Evolutionary conservation across 345 rosid genomes (phyloP).

Genomic region (Punica granatum): DNA sequence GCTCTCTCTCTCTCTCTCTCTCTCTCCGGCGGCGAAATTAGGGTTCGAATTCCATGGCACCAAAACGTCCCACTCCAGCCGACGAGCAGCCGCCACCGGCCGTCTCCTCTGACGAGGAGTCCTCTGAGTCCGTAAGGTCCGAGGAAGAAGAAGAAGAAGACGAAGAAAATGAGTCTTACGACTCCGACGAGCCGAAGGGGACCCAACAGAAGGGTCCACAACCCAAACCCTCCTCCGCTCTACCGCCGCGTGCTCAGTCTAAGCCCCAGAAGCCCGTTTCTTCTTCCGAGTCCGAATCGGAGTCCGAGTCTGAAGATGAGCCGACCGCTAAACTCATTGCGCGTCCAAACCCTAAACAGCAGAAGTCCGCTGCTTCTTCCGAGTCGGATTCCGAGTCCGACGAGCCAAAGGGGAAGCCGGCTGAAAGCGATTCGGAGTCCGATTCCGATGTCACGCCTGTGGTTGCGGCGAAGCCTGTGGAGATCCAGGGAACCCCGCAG

Average conservation of each 20-base stretch:
- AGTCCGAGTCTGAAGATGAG: neutral
- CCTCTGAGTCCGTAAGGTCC: neutral
- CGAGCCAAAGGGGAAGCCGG: neutral
- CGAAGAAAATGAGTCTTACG: neutral
- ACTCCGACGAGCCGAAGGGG: neutral
- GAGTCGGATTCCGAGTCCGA: constrained; percentile 13
- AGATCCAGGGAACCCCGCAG: neutral
- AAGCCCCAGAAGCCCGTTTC: neutral
- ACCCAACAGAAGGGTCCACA: neutral
- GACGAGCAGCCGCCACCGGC: constrained; percentile 3
- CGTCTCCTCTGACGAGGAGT: constrained; percentile 1
- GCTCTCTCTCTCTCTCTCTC: neutral
- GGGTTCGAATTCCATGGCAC: neutral
- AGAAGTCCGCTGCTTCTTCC: neutral
- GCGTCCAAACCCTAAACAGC: neutral
- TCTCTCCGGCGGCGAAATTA: neutral
- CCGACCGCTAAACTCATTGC: neutral
- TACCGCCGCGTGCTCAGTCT: neutral
- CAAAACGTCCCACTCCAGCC: neutral
- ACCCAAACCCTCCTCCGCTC: neutral
- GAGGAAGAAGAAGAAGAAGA: neutral
- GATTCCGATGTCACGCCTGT: constrained; percentile 4
- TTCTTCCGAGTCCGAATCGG: neutral
- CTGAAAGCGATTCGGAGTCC: constrained; percentile 4
- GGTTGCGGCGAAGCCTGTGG: constrained; percentile 4